Evolutionary conservation across 2,329 filamentous ascomycete genomes (phyloP), one percentile per base, ranked within the genome.

Genomic region (Chaetomiaceae sp.): DNA sequence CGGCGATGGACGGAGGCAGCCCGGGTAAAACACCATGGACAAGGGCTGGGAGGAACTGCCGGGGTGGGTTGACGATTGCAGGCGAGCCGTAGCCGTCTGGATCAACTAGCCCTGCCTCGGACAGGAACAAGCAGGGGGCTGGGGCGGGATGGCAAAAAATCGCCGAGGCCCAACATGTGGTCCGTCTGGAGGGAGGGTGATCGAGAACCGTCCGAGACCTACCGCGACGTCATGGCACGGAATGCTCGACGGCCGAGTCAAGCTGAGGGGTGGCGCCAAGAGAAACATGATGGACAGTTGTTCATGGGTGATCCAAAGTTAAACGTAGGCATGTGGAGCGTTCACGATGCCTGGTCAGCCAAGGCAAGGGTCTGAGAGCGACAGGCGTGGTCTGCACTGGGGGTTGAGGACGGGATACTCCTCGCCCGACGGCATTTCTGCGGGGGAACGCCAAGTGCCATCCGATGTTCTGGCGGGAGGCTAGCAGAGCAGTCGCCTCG

Each of bases 1-100:
- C 62, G 58, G 62, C 54, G 58, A 50, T 57, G 54, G 58, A 63
- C 60, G 59, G 64, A 63, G 65, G 58, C 59, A n/a, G 56, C 51
- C 46, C 58, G 63, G 66, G 52, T 66, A 67, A 67, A 68, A 69
- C 65, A 60, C 49, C 52, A 54, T 55, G 56, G 58, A 50, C n/a
- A 44, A 50, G 34, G 57, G 48, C 14, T 13, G n/a, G 27, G 32
- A 51, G 41, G 53, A 57, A 53, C 44, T 52, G 46, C 47, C 51
- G 47, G 57, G 53, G 54, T 53, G 53, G 23, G 55, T 47, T 37
- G 33, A 56, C 29, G 45, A 44, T 53, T n/a, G 48, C 29, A 29
- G 47, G 37, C 21, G 27, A 47, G 49, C 16, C 30, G 30, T 38
- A 33, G 2, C 21, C 27, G 32, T 48, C 37, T 27, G 34, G 51